Evolutionary conservation across 768 basidiomycete genomes (phyloP).

Genomic region (Saitozyma podzolica): DNA sequence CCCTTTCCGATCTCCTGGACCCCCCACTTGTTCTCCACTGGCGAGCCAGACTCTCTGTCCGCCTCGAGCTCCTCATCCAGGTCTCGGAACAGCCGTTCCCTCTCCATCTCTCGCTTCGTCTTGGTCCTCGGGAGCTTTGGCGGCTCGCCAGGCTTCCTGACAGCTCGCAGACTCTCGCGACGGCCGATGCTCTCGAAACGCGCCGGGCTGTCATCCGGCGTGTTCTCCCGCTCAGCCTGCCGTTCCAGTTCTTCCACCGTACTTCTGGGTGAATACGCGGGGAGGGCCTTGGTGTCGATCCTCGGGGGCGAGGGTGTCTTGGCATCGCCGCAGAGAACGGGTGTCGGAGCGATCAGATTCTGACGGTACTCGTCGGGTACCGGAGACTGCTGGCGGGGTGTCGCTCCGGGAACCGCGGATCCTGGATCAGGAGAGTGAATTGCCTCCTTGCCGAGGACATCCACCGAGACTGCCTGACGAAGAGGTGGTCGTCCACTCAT

Average conservation of each 20-base stretch:
- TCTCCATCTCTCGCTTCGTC: slow-evolving; percentile 46
- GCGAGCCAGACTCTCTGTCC: slow-evolving; percentile 16
- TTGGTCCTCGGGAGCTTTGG: slow-evolving; percentile 24
- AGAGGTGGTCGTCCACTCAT: neutral
- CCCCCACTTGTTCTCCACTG: slow-evolving; percentile 10
- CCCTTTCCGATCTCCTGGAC: slow-evolving; percentile 47
- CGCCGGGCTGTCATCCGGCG: slow-evolving; percentile 17
- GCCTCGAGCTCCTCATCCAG: slow-evolving; percentile 49
- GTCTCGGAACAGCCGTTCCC: slow-evolving; percentile 44
- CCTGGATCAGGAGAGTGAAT: slow-evolving; percentile 42
- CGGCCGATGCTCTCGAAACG: slow-evolving; percentile 36
- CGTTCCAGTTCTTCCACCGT: too few species aligned
- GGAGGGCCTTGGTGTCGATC: neutral
- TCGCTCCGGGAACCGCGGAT: slow-evolving; percentile 2
- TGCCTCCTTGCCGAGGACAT: slow-evolving; percentile 28
- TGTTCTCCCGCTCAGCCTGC: too few species aligned
- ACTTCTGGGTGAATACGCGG: neutral
- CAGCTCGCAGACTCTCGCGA: slow-evolving; percentile 24
- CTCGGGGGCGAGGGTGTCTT: neutral
- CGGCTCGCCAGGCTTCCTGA: slow-evolving; percentile 20
- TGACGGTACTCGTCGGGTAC: slow-evolving; percentile 22
- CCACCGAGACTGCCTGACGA: slow-evolving; percentile 25
- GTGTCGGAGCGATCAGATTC: slow-evolving; percentile 39
- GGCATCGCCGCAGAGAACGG: slow-evolving; percentile 15
- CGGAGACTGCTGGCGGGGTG: too few species aligned